phyloP scores from a whole-genome alignment of 2,329 filamentous ascomycete species.

The Cladophialophora psammophila region DNA sequence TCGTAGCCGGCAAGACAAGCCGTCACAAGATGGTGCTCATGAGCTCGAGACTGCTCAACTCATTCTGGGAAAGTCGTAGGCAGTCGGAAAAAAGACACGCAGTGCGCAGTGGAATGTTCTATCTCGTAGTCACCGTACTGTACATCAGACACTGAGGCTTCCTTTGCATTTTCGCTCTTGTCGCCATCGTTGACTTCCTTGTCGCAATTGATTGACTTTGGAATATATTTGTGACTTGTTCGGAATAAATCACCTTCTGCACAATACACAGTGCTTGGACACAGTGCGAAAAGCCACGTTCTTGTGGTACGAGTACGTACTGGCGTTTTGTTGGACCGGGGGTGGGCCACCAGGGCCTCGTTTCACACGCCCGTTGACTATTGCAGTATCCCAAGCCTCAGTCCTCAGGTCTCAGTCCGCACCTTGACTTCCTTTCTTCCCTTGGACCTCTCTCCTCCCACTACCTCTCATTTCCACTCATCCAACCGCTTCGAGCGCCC shows the following conservation, averaged over 20 bases:
- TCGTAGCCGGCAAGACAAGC: constrained; percentile 23
- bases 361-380: constrained; percentile 28
- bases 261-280: neutral
- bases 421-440: constrained; percentile 27
- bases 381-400: constrained; percentile 32
- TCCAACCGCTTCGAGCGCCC: constrained; percentile 2
- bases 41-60: constrained; percentile 13
- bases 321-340: constrained; percentile 27
- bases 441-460: constrained; percentile 27
- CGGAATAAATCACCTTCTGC: constrained; percentile 32
- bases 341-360: constrained; percentile 22
- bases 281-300: constrained; percentile 32
- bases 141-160: constrained; percentile 5
- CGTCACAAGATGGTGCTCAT: constrained; percentile 34
- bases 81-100: constrained; percentile 11
- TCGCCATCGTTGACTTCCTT: neutral
- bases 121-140: constrained; percentile 13
- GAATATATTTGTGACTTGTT: constrained; percentile 16
- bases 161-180: neutral
- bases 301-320: constrained; percentile 35
- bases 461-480: constrained; percentile 19
- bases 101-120: neutral
- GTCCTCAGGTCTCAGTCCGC: constrained; percentile 28
- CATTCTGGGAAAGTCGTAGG: constrained; percentile 7
- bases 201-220: neutral